phyloP scores from a whole-genome alignment of 495 filamentous ascomycete genomes.

The Aspergillus panamensis region DNA sequence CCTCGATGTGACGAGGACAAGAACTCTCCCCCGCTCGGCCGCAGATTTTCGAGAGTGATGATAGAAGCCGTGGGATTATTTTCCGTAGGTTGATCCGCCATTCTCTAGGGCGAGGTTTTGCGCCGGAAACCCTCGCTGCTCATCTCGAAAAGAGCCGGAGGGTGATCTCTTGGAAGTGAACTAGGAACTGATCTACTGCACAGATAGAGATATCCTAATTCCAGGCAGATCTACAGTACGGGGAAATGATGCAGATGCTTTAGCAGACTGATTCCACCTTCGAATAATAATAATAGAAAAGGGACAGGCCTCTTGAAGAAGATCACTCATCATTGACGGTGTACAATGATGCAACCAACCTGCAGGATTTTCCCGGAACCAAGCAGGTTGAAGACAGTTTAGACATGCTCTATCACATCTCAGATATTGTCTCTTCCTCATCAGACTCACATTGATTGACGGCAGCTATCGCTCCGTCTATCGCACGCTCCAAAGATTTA shows the following conservation, averaged over 20 bases:
- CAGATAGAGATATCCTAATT: no score
- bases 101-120: background rate
- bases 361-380: background rate
- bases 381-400: background rate
- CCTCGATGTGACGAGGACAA: background rate
- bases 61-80: background rate
- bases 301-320: background rate
- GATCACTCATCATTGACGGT: background rate
- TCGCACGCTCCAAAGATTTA: background rate
- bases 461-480: no score
- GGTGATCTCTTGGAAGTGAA: no score
- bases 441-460: no score
- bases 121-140: background rate
- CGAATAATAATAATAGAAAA: no score
- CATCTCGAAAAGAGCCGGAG: no score
- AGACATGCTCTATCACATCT: background rate
- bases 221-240: no score
- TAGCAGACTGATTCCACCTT: no score
- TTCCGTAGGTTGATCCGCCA: background rate
- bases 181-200: background rate
- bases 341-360: constrained; percentile 4
- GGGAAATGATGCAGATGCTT: no score
- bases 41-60: background rate
- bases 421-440: background rate
- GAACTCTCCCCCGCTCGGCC: no score